phyloP scores from a whole-genome alignment of 2,329 filamentous ascomycete genomes.

The Fusarium falciforme region DNA sequence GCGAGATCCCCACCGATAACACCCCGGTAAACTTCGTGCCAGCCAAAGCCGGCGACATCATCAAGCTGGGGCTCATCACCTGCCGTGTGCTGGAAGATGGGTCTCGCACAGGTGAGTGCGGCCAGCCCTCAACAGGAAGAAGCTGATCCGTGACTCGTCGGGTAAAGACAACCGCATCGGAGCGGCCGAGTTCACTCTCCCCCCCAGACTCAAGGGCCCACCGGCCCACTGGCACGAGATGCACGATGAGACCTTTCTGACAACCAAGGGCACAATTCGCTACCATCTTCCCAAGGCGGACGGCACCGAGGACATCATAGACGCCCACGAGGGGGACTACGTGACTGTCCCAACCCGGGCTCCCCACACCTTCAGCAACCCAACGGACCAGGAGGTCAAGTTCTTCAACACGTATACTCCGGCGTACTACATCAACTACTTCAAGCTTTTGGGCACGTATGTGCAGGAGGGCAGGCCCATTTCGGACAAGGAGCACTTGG shows the following conservation, averaged over 20 bases:
- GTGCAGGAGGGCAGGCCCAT: constrained; percentile 17
- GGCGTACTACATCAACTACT: constrained; percentile 19
- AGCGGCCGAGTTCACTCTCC: constrained; percentile 19
- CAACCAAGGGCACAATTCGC: constrained; percentile 14
- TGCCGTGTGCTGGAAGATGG: constrained; percentile 20
- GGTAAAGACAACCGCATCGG: constrained; percentile 17
- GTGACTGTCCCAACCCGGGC: constrained; percentile 11
- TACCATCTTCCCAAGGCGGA: constrained; percentile 17
- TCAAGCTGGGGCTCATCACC: constrained; percentile 18
- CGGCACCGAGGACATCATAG: constrained; percentile 11
- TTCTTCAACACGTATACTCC: constrained; percentile 22
- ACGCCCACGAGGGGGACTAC: constrained; percentile 17
- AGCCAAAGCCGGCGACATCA: constrained; percentile 12
- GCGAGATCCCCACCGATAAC: constrained; percentile 9
- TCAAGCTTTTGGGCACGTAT: constrained; percentile 17
- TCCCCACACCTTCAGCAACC: constrained; percentile 19
- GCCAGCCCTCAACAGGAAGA: not conserved
- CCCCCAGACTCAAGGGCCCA: constrained; percentile 7
- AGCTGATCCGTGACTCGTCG: not conserved
- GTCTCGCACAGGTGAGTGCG: constrained; percentile 6
- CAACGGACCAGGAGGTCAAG: constrained; percentile 10
- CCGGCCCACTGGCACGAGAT: constrained; percentile 20
- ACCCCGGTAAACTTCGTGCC: constrained; percentile 19
- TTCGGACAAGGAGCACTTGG: constrained; percentile 16
- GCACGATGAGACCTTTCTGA: constrained; percentile 17